Evolutionary conservation across 1,284 basidiomycete genomes (phyloP).

Genomic region (Amylostereum chailletii): DNA sequence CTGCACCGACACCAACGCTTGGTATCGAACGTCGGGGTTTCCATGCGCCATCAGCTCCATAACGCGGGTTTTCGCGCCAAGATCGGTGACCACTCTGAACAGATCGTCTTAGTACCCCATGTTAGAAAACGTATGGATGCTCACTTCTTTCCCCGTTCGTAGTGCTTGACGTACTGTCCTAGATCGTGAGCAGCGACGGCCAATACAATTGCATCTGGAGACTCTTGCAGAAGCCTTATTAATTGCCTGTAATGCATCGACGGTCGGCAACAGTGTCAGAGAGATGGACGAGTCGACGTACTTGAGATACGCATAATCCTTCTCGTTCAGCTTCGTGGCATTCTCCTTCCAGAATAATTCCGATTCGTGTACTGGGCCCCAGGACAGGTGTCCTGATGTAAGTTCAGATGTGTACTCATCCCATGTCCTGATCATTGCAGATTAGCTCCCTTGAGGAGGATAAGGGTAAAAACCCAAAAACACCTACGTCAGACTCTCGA

Average conservation of each 20-base stretch:
- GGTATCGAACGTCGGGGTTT: conserved; percentile 87
- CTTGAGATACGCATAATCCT: conserved; percentile 76
- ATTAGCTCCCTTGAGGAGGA: neutral
- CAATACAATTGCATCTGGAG: conserved; percentile 66
- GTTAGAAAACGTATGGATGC: conserved; percentile 16
- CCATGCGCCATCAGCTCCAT: conserved; percentile 94
- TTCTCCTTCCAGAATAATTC: conserved; percentile 99
- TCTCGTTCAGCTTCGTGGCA: conserved; percentile 75
- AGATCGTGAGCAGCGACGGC: conserved; percentile 88
- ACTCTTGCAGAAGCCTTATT: conserved; percentile 65
- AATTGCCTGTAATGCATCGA: conserved; percentile 42
- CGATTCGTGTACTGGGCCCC: conserved; percentile 92
- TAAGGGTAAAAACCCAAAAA: neutral
- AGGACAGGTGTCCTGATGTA: conserved; percentile 83
- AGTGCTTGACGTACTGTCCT: conserved; percentile 90
- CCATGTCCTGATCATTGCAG: conserved; percentile 60
- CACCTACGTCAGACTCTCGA: conserved; percentile 82
- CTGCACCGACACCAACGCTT: conserved; percentile 80
- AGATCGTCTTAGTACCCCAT: conserved; percentile 1
- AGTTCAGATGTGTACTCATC: conserved; percentile 95
- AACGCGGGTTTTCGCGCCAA: conserved; percentile 83
- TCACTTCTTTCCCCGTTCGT: conserved; percentile 85
- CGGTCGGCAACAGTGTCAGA: neutral
- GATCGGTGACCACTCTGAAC: conserved; percentile 65
- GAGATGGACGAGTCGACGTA: conserved; percentile 24